These are phyloP conservation scores for Clarireedia hainanense DNA, from an alignment of 2,329 filamentous ascomycete species.

Conservation along the genomic window DNA sequence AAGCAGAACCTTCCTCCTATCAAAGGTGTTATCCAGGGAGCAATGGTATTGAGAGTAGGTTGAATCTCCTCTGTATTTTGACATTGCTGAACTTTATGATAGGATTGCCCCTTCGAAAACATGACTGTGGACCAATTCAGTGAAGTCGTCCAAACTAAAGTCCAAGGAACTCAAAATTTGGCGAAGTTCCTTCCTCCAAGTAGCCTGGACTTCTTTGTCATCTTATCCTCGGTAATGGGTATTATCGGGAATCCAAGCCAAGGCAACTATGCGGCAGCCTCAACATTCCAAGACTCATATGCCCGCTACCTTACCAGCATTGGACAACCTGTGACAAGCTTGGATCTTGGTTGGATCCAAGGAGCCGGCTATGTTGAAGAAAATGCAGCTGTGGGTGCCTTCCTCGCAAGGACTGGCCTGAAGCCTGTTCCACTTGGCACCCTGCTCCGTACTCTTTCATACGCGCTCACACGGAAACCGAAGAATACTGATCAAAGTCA, in stretches of 20 bases:
- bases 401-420: no score
- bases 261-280: neutral
- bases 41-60: conserved; percentile 15
- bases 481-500: no score
- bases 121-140: neutral
- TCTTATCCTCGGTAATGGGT: neutral
- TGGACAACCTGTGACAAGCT: no score
- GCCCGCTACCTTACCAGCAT: no score
- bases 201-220: neutral
- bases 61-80: neutral
- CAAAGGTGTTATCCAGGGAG: conserved; percentile 15
- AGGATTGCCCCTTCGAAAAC: neutral
- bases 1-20: conserved; percentile 7
- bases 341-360: no score
- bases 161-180: neutral
- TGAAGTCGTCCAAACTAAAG: neutral
- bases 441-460: no score
- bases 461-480: no score
- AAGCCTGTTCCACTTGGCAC: no score
- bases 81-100: neutral
- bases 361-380: no score
- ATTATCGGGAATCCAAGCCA: neutral
- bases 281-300: no score
- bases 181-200: neutral
- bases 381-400: no score